Conservation (phyloP, 495 filamentous ascomycete species). For the Penicillium nucicola region DNA sequence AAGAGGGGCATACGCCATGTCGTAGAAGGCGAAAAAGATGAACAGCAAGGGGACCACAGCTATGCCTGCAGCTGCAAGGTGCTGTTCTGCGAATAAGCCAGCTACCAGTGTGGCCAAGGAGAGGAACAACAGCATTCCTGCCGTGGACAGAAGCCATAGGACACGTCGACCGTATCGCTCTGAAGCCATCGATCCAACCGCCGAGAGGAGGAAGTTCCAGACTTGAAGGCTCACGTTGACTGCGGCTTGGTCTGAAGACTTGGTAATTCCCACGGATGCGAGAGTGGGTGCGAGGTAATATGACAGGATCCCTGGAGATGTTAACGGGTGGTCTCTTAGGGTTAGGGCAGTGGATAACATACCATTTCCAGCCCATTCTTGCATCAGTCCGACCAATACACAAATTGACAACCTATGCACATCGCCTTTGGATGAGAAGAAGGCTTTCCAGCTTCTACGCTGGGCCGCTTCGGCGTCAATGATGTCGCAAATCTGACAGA, state of each 20-base stretch:
- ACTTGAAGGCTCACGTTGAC: constrained; percentile 21
- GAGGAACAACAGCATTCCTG: constrained; percentile 54
- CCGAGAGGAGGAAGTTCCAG: constrained; percentile 24
- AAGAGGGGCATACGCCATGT: constrained; percentile 57
- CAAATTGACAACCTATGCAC: constrained; percentile 57
- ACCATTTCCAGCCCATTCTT: constrained; percentile 68
- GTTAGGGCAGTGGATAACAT: neutral
- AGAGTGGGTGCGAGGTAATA: constrained; percentile 58
- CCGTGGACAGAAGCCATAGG: constrained; percentile 53
- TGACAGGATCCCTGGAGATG: constrained; percentile 46
- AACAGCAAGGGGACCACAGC: constrained; percentile 60
- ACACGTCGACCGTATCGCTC: constrained; percentile 57
- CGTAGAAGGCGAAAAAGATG: constrained; percentile 54
- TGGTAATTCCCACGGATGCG: constrained; percentile 50
- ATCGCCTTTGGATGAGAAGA: constrained; percentile 66
- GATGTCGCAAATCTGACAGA: constrained; percentile 41
- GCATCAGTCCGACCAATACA: constrained; percentile 52
- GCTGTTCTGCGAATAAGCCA: constrained; percentile 47
- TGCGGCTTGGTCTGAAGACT: constrained; percentile 42
- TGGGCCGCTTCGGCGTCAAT: constrained; percentile 39
- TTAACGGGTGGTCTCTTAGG: neutral
- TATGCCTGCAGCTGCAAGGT: constrained; percentile 44
- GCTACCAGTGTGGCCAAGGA: constrained; percentile 53
- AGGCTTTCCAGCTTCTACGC: constrained; percentile 30
- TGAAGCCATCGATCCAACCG: constrained; percentile 52